Conservation (phyloP, 768 basidiomycete species). For the Ramaria sp. region DNA sequence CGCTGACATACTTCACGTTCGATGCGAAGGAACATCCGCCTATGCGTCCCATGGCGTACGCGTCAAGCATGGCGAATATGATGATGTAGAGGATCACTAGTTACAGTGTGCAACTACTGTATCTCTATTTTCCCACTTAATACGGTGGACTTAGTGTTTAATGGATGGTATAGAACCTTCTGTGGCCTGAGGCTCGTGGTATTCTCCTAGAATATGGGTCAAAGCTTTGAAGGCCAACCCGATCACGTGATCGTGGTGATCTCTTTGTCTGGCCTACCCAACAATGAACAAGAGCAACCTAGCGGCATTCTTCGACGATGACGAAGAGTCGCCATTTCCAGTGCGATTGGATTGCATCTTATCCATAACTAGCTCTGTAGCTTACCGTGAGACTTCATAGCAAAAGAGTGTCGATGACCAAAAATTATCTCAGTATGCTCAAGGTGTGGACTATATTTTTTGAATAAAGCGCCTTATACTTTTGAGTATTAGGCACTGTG, state of each 20-base stretch:
- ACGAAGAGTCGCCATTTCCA: conserved; percentile 70
- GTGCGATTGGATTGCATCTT: conserved; percentile 75
- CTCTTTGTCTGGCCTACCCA: background rate
- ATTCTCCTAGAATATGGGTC: too few species aligned
- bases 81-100: conserved; percentile 65
- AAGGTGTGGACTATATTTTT: conserved; percentile 28
- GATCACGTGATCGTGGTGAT: too few species aligned
- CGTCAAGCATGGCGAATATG: conserved; percentile 50
- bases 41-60: conserved; percentile 89
- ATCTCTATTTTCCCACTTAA: background rate
- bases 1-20: conserved; percentile 67
- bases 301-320: conserved; percentile 76
- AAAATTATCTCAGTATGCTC: conserved; percentile 76
- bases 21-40: conserved; percentile 83
- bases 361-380: conserved; percentile 49
- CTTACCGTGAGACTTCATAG: conserved; percentile 36
- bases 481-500: conserved; percentile 34
- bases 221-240: too few species aligned
- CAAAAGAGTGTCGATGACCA: conserved; percentile 78
- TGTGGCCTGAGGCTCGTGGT: too few species aligned
- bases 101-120: background rate
- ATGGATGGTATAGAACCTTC: too few species aligned
- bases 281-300: conserved; percentile 36
- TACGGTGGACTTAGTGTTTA: too few species aligned
- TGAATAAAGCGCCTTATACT: background rate